Evolutionary conservation across 2,329 filamentous ascomycete species (phyloP), one percentile per base, ranked within the genome.

Genomic region (Raffaelea ambrosiae): DNA sequence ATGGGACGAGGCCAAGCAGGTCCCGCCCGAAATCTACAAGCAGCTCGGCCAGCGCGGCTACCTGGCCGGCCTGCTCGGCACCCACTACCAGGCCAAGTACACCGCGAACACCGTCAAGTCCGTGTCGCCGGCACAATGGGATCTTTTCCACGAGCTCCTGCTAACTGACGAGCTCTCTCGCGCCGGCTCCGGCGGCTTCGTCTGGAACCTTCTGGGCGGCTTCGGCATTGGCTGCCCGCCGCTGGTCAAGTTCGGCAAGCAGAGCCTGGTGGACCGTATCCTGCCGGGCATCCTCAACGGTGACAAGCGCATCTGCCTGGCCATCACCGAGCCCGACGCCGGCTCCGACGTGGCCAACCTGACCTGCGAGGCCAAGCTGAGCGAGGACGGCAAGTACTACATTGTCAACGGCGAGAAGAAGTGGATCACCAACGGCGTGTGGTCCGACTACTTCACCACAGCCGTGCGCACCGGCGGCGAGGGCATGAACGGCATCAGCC

Each of bases 351-450:
- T 98, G 10, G 93, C 93, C 51, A 97, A 95, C 69, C 66, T 98
- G 56, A 93, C 84, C 14, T 97, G 91, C 66, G 90, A 97, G 74
- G 93, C 93, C 22, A 95, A 95, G 75, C 77, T 97, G 49, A 87
- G 79, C 54, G 86, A 93, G 58, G 93, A 98, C 60, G 93, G 93
- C 61, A 97, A 97, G 75, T 88, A 97, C 72, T 98, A 94, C 70
- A 97, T 97, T 57, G 93, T 98, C 69, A 98, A 97, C 62, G 93
- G 93, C 48, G 91, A 96, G 80, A 97, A 98, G 85, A 98, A 98
- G 73, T 97, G 93, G 91, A 97, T 97, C 67, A 97, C 91, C 60
- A 98, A 98, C 69, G 93, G 93, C 61, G 81, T 96, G 61, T 96
- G 89, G 88, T 80, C 76, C 53, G 93, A 98, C 67, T 98, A 97